phyloP scores from a whole-genome alignment of 2,329 filamentous ascomycete species.

The Remersonia thermophila region DNA sequence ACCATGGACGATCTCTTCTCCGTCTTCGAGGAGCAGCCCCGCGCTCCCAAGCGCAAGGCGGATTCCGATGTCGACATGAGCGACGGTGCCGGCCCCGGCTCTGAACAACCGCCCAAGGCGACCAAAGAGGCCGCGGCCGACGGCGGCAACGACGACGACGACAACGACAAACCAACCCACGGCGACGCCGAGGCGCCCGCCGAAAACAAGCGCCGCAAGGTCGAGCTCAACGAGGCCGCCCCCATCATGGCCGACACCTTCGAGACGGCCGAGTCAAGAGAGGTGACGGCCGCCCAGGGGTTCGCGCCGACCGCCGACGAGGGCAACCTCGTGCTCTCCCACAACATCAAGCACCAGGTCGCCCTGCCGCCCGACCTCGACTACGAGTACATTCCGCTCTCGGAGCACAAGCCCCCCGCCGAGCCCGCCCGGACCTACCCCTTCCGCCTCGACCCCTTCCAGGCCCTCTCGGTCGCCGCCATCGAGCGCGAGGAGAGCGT shows the following conservation, averaged over 20 bases:
- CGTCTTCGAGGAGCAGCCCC: conserved; percentile 60
- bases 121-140: conserved; percentile 24
- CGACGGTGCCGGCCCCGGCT: conserved; percentile 26
- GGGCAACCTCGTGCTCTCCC: conserved; percentile 67
- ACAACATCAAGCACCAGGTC: conserved; percentile 98
- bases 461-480: conserved; percentile 84
- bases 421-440: conserved; percentile 73
- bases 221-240: conserved; percentile 49
- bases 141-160: conserved; percentile 25
- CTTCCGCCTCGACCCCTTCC: conserved; percentile 94
- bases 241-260: conserved; percentile 88
- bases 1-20: conserved; percentile 70
- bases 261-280: conserved; percentile 85
- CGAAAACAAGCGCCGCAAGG: conserved; percentile 50
- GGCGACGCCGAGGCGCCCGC: conserved; percentile 23
- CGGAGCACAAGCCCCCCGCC: conserved; percentile 80
- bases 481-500: conserved; percentile 96
- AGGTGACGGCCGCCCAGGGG: conserved; percentile 70
- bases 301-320: conserved; percentile 49
- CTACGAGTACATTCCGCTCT: conserved; percentile 91
- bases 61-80: conserved; percentile 29
- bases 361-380: conserved; percentile 86
- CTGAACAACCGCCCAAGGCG: conserved; percentile 7
- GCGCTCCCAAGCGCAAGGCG: conserved; percentile 29
- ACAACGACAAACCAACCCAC: conserved; percentile 4